Evolutionary conservation across 441 rosid species (phyloP).

Genomic region (California macrophylla): DNA sequence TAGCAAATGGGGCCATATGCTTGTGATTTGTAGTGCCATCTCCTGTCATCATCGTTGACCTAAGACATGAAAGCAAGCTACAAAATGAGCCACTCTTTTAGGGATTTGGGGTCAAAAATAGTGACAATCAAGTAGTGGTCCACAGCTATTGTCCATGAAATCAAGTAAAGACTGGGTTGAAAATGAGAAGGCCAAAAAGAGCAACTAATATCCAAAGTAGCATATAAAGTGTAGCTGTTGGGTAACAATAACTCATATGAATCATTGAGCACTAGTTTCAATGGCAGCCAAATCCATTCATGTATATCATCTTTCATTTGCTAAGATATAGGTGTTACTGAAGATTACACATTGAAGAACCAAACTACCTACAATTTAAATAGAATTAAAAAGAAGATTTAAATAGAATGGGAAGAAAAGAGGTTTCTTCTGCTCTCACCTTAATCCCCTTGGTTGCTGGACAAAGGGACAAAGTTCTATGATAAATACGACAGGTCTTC

Average conservation of each 20-base stretch:
- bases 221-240: constrained; percentile 9
- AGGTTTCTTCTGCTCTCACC: constrained; percentile 7
- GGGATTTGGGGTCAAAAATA: neutral
- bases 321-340: constrained; percentile 6
- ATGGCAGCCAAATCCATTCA: constrained; percentile 17
- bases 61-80: neutral
- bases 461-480: neutral
- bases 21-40: neutral
- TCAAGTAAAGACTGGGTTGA: neutral
- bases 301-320: constrained; percentile 2
- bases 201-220: constrained; percentile 9
- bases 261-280: constrained; percentile 10
- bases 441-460: constrained; percentile 9
- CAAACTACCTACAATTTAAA: constrained; percentile 6
- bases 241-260: constrained; percentile 2
- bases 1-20: neutral
- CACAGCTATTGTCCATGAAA: neutral
- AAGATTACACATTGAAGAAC: constrained; percentile 11
- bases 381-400: neutral
- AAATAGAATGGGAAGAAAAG: neutral
- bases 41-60: neutral
- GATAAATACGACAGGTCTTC: neutral
- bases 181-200: neutral
- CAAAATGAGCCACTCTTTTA: neutral
- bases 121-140: neutral